These are phyloP conservation scores for Petasospora fabianii DNA, from an alignment of 1,139 yeast species.

Conservation along the genomic window DNA sequence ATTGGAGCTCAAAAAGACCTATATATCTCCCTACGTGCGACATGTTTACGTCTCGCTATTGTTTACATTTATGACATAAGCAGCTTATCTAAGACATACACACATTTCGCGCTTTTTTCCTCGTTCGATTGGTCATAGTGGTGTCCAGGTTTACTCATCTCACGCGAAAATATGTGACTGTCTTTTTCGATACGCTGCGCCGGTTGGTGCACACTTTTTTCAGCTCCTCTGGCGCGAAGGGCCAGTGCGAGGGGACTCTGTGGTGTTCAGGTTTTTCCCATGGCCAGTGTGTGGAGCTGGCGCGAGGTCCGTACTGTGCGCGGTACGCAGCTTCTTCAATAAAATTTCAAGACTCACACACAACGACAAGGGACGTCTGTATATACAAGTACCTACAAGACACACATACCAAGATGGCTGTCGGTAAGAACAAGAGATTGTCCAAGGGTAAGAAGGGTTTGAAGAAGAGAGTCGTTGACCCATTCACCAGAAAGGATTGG, in stretches of 20 bases:
- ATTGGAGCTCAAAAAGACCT: not conserved
- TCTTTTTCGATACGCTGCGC: not conserved
- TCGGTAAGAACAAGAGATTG: conserved; percentile 94
- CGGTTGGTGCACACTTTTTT: conserved; percentile 8
- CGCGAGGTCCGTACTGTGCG: conserved; percentile 1
- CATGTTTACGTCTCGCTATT: conserved; percentile 1
- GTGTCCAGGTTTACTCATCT: not conserved
- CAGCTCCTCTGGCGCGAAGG: not conserved
- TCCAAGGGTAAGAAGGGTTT: conserved; percentile 94
- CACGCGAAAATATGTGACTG: conserved; percentile 5
- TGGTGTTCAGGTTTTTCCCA: conserved; percentile 16
- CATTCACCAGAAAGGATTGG: conserved; percentile 64
- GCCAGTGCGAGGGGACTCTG: conserved; percentile 4
- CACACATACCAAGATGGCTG: conserved; percentile 59
- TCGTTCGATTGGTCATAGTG: not conserved
- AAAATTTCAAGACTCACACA: conserved; percentile 17
- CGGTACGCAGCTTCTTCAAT: conserved; percentile 11
- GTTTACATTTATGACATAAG: conserved; percentile 20
- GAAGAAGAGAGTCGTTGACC: conserved; percentile 80
- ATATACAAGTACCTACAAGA: conserved; percentile 6
- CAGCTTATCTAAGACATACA: conserved; percentile 4
- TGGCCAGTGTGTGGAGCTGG: not conserved
- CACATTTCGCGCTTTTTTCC: not conserved
- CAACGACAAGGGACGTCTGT: not conserved
- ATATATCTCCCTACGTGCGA: too few relatives aligned